Base-by-base conservation (phyloP, 495 filamentous ascomycete species). In the Lentithecium fluviatile region DNA sequence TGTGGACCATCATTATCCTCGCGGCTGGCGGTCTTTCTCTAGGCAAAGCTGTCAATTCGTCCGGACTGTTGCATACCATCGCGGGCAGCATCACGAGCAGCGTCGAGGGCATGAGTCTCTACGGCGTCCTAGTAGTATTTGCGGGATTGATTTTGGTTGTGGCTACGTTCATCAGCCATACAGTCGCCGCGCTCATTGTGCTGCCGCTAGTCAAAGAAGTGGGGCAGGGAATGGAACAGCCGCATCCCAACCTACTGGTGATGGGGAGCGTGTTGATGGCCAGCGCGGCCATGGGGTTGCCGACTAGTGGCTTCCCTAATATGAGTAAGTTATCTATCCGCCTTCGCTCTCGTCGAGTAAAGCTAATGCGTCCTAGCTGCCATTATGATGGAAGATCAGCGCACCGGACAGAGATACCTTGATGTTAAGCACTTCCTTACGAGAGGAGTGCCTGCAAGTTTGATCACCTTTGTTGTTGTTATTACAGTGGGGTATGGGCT, bases 1-100 rank as follows among this genome's bases (percentile, higher is more conserved):
- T 97, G 32, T 99, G 94, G 94, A 99, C 94, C 24, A 97, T 99
- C 75, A 97, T 99, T 77, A 97, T 99, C 68, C 85, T 99, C 19
- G 94, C 94, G 0, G 94, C 95, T 15, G 94, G 94, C 40, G 94
- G 94, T 1, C 77, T 99, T 11, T 88, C 91, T 4, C 85, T 99
- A 0, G 94, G 94, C 40, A 97, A 96, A 74, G 90, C 95, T 0
- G 94, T 99, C 65, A 93, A 89, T 50, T 91, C 87, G 8, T 96
- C 91, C 0, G 94, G 94, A 0, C 78, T 99, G n/a, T 80, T 99
- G 52, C 88, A 96, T 67, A 91, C 90, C 13, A 88, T 97, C 53
- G 92, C 95, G 8, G 73, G 75, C 8, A 71, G 70, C 6, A 96
- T 99, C 69, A 92, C 87, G 2, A 74, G 75, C 2, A 71, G 79